Conservation (phyloP, 345 rosid species). For the Salix brachista region DNA sequence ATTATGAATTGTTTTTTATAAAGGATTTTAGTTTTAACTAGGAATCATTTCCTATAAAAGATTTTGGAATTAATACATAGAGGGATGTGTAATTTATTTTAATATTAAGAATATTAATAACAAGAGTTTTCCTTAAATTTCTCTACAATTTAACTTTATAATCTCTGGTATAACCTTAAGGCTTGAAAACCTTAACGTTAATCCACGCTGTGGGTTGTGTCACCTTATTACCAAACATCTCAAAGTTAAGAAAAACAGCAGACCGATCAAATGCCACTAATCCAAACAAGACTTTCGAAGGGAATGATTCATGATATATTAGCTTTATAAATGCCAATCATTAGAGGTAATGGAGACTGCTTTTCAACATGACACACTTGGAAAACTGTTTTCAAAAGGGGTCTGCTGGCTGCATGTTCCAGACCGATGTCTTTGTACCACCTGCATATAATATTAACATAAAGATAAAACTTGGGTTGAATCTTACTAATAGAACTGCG, state of each 20-base stretch:
- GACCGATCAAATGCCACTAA: background rate
- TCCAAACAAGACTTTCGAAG: background rate
- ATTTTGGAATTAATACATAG: too few species aligned
- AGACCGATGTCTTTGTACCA: background rate
- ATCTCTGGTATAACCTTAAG: too few species aligned
- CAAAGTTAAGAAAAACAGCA: background rate
- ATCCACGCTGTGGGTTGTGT: too few species aligned
- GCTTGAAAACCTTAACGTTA: too few species aligned
- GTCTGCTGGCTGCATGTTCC: background rate
- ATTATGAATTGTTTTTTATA: too few species aligned
- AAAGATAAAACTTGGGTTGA: background rate
- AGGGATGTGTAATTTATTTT: too few species aligned
- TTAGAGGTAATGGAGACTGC: background rate
- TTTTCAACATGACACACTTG: background rate
- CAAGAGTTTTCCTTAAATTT: too few species aligned
- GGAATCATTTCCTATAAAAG: too few species aligned
- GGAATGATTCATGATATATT: background rate
- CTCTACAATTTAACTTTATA: too few species aligned
- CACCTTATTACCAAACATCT: too few species aligned
- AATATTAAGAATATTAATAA: too few species aligned
- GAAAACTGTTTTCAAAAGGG: background rate
- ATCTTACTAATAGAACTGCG: background rate
- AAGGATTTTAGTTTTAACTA: too few species aligned
- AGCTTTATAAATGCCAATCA: background rate
- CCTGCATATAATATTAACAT: background rate